Base-by-base conservation (phyloP, 1,284 basidiomycete species). In the Chalciporus piperatoides region DNA sequence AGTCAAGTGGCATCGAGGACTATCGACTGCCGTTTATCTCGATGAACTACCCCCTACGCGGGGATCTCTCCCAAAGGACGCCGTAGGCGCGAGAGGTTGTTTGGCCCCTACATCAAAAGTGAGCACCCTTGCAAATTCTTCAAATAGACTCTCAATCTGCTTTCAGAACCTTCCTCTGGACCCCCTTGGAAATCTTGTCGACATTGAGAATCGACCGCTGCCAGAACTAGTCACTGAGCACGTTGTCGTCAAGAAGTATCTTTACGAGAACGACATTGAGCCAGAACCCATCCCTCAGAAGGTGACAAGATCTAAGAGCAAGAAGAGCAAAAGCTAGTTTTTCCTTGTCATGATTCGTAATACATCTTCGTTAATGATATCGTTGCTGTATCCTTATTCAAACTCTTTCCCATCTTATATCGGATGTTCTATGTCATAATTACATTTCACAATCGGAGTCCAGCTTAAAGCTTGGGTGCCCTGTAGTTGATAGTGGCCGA, bases 1-100 rank as follows among this genome's bases (percentile, higher is more conserved):
- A 39, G 90, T 94, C 23, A 86, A 84, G 64, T 94, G 91, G 91
- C 81, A 92, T 65, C 77, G 75, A 46, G 84, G 82, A 8, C 68
- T 93, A 56, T 80, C 75, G 41, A 82, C 78, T 12, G 73, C 74
- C 10, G 71, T 82, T 19, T 83, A 74, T 61, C 63, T 86, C 43
- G 82, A 84, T 56, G 79, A 85, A 43, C 71, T 81, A 38, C 70
- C 79, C 53, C 71, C 79, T 33, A 73, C 74, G 45, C 70, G 72
- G 12, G 76, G 71, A 53, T 69, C 67, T 47, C 66, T 72, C 12
- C 62, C 69, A 14, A 75, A 75, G 53, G 71, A 73, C 41, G 66
- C 69, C 27, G 51, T 70, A 32, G 52, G 63, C n/a, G 62, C 61
- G 61, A 88, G 82, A 67, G 79, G 88, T 24, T 89, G 84, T 62